A percentile compares a stretch with the other conserved stretches of the same genome.
Conservation (phyloP, 2,329 filamentous ascomycete genomes). For the Hypoxylon sp. region DNA sequence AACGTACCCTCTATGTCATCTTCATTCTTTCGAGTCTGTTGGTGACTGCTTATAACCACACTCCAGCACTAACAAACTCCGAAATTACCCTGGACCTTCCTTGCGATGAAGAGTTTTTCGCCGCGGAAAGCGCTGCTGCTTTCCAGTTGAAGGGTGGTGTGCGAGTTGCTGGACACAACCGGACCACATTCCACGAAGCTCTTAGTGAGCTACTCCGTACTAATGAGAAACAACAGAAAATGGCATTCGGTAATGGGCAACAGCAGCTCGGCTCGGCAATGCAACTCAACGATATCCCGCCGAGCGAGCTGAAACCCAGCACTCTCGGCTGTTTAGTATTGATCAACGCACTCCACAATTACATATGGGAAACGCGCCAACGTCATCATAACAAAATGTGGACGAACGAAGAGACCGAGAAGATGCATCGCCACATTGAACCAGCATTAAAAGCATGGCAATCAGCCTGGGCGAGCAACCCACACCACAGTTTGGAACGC, state of each 20-base stretch:
- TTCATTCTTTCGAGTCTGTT: constrained; percentile 93
- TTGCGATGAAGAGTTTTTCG: constrained; percentile 93
- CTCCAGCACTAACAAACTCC: constrained; percentile 91
- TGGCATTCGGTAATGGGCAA: constrained; percentile 58
- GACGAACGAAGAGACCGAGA: constrained; percentile 93
- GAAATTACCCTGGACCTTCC: constrained; percentile 92
- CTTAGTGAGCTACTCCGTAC: constrained; percentile 85
- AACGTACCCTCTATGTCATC: constrained; percentile 91
- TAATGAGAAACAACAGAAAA: constrained; percentile 75
- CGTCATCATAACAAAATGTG: constrained; percentile 89
- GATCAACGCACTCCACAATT: constrained; percentile 96
- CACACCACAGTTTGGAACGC: constrained; percentile 84
- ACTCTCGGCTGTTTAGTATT: constrained; percentile 92
- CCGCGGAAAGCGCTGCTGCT: constrained; percentile 83
- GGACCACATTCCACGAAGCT: constrained; percentile 84
- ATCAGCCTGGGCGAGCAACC: constrained; percentile 89
- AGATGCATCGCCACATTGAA: constrained; percentile 96
- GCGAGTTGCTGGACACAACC: constrained; percentile 77
- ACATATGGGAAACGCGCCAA: constrained; percentile 97
- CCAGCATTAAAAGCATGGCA: constrained; percentile 96
- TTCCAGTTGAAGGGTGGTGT: constrained; percentile 85
- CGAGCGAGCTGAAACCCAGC: constrained; percentile 81
- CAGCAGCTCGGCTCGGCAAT: constrained; percentile 65
- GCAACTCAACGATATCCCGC: constrained; percentile 65
- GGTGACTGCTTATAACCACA: constrained; percentile 93